Base-by-base conservation (phyloP, 345 rosid genomes). In the Citropsis articulata region DNA sequence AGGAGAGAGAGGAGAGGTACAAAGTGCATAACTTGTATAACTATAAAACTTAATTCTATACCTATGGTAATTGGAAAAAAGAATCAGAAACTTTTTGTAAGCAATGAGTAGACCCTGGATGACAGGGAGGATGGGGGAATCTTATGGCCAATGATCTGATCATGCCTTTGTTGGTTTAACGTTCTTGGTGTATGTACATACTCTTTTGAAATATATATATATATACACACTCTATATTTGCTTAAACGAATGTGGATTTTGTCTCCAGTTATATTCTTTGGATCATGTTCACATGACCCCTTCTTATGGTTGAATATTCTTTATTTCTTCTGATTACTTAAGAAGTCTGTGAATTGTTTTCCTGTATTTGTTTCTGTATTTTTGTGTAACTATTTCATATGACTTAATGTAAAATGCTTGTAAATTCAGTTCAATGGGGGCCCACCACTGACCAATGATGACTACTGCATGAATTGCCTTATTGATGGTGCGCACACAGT, bases 401-500 rank as follows among this genome's bases (percentile, higher is more conserved):
- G 71, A 27, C 57, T 50, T 66, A 78, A 30, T 75, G 63, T 30
- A 45, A 35, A 72, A 72, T 76, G 64, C 62, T 56, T 79, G 71
- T 67, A 18, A 62, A 28, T 77, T 70, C 85, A 96, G 99, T 90
- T 83, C 87, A 83, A 82, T 71, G 97, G 97, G 76, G 98, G 95
- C 38, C 98, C 99, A 75, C 80, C 81, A 79, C 80, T 94, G 66
- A 81, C 91, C 81, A 90, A 90, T 76, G 81, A 73, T 65, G 98
- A 96, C 84, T 87, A 85, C 84, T 94, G 99, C 83, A 79, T 81
- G 82, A 87, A 81, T 74, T 96, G 99, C 88, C 95, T 96, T 83
- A 66, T 88, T 45, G 94, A 91, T 86, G 88, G 86, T 59, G 98
- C 98, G 21, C 85, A 77, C 66, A 81, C 86, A 53, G 81, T 92